Evolutionary conservation across 371 early-diverging fungal genomes (phyloP), one percentile per base, ranked within the genome.

Genomic region (Rhizopus stolonifer): DNA sequence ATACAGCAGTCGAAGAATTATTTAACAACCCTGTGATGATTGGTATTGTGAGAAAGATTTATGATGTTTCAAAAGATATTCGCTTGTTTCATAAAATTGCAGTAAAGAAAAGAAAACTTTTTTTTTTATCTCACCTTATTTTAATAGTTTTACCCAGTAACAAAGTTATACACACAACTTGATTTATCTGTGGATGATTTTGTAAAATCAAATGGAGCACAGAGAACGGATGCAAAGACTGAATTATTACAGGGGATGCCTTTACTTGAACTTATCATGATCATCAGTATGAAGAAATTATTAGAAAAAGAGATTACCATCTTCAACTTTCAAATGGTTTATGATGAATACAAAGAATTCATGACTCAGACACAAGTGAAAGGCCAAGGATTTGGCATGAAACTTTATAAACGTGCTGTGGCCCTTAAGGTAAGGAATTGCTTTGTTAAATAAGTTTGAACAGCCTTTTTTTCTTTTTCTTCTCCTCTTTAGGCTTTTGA

Each of bases 251-350:
- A 85, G 61, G 86, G 86, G 9, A 60, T 93, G 17, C 87, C 94
- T 0, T 58, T 91, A 33, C 76, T 94, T 11, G 94, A 95, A 67
- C 69, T 94, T 4, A 81, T 86, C 21, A 65, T 95, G 18, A 74
- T 95, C 26, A 80, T 94, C 29, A 83, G 92, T 6, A 90, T 91
- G 80, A 85, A 85, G 54, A 83, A 88, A 24, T 54, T 90, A 36
- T 53, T 83, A 17, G 82, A 80, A 26, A 79, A 80, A 17, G 86
- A 89, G 19, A 80, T 77, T 15, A 63, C 63, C n/a, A 71, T 75
- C 14, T 92, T 93, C 64, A 96, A 95, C 60, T 96, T 96, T 74
- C 92, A 90, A 63, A 94, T 95, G 92, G 84, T 92, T 1, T 92
- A 91, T 63, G 90, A 94, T 49, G 92, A 89, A 68, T 95, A 92